Percentiles rank a stretch among this genome's conserved stretches.
Evolutionary conservation across 2,329 filamentous ascomycete species (phyloP).

Genomic region (Xylaria hypoxylon): DNA sequence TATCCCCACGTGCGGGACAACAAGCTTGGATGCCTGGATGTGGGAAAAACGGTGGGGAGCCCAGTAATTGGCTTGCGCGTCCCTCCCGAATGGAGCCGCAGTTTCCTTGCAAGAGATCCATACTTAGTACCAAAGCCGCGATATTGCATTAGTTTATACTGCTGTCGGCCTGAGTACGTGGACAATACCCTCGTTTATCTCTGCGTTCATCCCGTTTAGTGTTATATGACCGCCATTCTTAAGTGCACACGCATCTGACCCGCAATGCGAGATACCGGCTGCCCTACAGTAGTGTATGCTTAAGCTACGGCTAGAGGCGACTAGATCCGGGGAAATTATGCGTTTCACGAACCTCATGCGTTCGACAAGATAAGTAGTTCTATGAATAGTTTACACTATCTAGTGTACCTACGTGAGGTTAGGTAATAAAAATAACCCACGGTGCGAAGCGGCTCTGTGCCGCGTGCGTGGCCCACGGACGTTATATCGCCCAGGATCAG

Average conservation of each 20-base stretch:
- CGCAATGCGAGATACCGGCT: neutral
- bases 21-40: conserved; percentile 12
- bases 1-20: conserved; percentile 31
- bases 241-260: conserved; percentile 12
- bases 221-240: conserved; percentile 2
- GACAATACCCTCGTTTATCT: conserved; percentile 22
- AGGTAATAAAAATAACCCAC: neutral
- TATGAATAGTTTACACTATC: conserved; percentile 33
- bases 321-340: conserved; percentile 3
- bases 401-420: too few species aligned
- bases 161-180: conserved; percentile 24
- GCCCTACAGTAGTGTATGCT: neutral
- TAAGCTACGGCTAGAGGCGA: neutral
- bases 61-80: conserved; percentile 22
- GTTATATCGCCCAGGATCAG: conserved; percentile 3
- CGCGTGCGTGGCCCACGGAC: conserved; percentile 3
- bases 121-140: conserved; percentile 8
- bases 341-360: conserved; percentile 13
- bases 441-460: conserved; percentile 21
- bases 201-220: conserved; percentile 9
- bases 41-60: conserved; percentile 2
- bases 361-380: conserved; percentile 2
- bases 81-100: conserved; percentile 21
- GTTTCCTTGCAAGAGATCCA: conserved; percentile 5
- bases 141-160: conserved; percentile 15